Evolutionary conservation across 2,329 filamentous ascomycete genomes (phyloP), one percentile per base, ranked within the genome.

Genomic region (Pleurostoma richardsiae): DNA sequence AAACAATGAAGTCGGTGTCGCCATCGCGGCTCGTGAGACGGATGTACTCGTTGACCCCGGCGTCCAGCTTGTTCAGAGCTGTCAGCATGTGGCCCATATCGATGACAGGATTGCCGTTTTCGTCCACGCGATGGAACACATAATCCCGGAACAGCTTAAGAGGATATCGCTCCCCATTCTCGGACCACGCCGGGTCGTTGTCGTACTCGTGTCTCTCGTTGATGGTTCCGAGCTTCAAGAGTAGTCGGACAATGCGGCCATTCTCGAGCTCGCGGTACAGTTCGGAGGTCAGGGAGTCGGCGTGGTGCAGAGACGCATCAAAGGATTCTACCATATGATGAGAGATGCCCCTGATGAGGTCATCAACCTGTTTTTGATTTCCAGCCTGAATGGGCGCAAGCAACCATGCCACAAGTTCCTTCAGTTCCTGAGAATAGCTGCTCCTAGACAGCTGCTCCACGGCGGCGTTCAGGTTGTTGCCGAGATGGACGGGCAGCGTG

Each of bases 141-240:
- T 95, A 97, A 67, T 99, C 94, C 43, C 94, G 82, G 73, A 97
- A 97, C 6, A 99, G 78, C 68, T 96, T 96, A 53, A 99, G 75
- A 62, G 89, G 87, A 64, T 96, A 97, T 29, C 91, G 82, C 58
- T 96, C 90, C 29, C 92, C 92, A 42, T 88, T 94, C 65, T 97
- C 92, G 4, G 90, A 88, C 92, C 94, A 99, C 42, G 80, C 75
- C 0, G 77, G 72, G 51, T 91, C 86, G 39, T 83, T 82, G 45
- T 89, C 87, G 51, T 87, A 86, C 60, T 97, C 92, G 1, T 86
- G 88, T 8, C 94, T 83, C 65, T 99, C 94, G 59, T 94, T 94
- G 62, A 99, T 83, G 48, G 88, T 79, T 50, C 88, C 89, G 39
- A 99, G 73, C 64, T 99, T 99, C 61, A 78, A 68, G 59, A 90